Percentiles rank a stretch among this genome's conserved stretches.
Evolutionary conservation across 805 yeast species (phyloP).

Genomic region (Wickerhamomyces ciferrii): DNA sequence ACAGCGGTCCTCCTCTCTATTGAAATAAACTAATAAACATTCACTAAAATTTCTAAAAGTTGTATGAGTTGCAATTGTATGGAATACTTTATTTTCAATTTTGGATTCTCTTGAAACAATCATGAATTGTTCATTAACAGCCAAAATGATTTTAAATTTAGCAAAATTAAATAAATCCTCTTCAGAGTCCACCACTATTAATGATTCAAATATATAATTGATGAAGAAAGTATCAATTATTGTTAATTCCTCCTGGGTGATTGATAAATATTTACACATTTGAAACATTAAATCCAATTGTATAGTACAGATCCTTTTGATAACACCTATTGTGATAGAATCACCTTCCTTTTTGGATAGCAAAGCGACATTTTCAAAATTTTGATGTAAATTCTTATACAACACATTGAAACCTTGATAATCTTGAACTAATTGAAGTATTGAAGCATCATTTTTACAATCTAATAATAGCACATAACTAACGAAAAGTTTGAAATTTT

Average conservation of each 20-base stretch:
- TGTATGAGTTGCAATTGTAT: constrained; percentile 39
- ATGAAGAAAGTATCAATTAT: constrained; percentile 40
- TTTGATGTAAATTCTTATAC: constrained; percentile 32
- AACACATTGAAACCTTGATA: constrained; percentile 48
- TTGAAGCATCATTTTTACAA: constrained; percentile 33
- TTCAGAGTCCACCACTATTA: constrained; percentile 39
- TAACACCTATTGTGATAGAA: constrained; percentile 26
- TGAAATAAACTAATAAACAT: constrained; percentile 67
- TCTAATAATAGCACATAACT: constrained; percentile 40
- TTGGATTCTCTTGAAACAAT: constrained; percentile 36
- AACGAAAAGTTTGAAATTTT: constrained; percentile 33
- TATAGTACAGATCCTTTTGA: constrained; percentile 33
- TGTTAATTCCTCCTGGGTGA: constrained; percentile 35
- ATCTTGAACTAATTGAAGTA: constrained; percentile 41
- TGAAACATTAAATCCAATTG: constrained; percentile 51
- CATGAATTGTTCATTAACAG: constrained; percentile 86
- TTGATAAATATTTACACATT: constrained; percentile 44
- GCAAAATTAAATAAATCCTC: constrained; percentile 59
- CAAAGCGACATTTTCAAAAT: constrained; percentile 13
- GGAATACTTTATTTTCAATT: constrained; percentile 48
- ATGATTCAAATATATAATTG: constrained; percentile 38
- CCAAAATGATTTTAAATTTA: constrained; percentile 64
- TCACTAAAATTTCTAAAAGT: constrained; percentile 55
- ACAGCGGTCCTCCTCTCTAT: constrained; percentile 67
- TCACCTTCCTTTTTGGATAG: constrained; percentile 24